phyloP scores from a whole-genome alignment of 1,139 yeast species.

The Hansenula anomala region DNA sequence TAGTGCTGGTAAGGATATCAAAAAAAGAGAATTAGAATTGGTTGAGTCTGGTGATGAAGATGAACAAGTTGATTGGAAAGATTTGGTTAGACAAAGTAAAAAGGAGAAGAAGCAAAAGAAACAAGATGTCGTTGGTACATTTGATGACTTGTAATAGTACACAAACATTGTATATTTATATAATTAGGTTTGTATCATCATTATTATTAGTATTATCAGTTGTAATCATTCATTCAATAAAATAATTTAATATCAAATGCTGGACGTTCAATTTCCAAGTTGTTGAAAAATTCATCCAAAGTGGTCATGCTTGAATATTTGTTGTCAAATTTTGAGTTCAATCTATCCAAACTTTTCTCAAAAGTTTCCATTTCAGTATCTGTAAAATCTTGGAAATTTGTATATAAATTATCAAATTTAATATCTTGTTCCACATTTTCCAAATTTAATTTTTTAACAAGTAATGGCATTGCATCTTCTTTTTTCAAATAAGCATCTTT shows the following conservation, averaged over 20 bases:
- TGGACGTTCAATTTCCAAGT: conserved; percentile 15
- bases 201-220: no score
- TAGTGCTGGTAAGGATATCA: conserved; percentile 58
- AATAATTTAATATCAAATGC: conserved; percentile 10
- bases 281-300: conserved; percentile 8
- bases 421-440: conserved; percentile 6
- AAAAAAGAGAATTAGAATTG: conserved; percentile 30
- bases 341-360: conserved; percentile 6
- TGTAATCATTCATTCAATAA: no score
- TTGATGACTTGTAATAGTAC: conserved; percentile 67
- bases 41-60: conserved; percentile 60
- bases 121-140: conserved; percentile 48
- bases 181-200: no score
- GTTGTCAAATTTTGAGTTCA: conserved; percentile 12
- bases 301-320: conserved; percentile 6
- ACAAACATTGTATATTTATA: no score
- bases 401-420: conserved; percentile 4
- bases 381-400: conserved; percentile 4
- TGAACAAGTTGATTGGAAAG: conserved; percentile 81
- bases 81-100: conserved; percentile 61
- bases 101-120: conserved; percentile 37
- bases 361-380: conserved; percentile 4
- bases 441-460: conserved; percentile 6
- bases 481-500: conserved; percentile 7
- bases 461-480: conserved; percentile 5